Evolutionary conservation across 2,329 filamentous ascomycete species (phyloP).

Genomic region (Fusarium sp.): DNA sequence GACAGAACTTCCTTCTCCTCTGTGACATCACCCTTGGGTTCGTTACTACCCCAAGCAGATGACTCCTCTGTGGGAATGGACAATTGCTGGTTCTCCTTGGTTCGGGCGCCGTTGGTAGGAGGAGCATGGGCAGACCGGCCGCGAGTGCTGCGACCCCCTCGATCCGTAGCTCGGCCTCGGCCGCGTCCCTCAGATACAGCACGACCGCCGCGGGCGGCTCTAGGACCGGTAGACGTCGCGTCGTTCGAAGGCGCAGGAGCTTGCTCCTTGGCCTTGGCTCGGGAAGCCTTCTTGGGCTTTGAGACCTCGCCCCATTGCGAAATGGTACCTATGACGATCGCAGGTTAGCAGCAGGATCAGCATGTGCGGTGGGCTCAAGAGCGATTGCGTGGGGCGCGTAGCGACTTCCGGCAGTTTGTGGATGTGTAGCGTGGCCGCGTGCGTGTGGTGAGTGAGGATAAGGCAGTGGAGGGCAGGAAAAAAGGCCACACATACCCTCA

Average conservation of each 20-base stretch:
- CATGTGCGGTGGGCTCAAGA: neutral
- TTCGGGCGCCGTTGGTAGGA: constrained; percentile 71
- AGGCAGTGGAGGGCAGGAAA: constrained; percentile 10
- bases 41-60: constrained; percentile 60
- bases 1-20: constrained; percentile 51
- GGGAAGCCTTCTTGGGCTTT: constrained; percentile 81
- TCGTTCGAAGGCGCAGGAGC: constrained; percentile 65
- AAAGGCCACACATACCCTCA: constrained; percentile 69
- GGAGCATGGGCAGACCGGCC: constrained; percentile 69
- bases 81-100: constrained; percentile 66
- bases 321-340: constrained; percentile 71
- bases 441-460: constrained; percentile 25
- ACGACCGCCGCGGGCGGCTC: constrained; percentile 71
- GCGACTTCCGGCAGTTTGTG: constrained; percentile 13
- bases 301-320: constrained; percentile 88
- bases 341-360: constrained; percentile 45
- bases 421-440: constrained; percentile 30
- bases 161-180: constrained; percentile 72
- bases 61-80: constrained; percentile 80
- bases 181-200: constrained; percentile 72
- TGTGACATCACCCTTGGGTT: constrained; percentile 49
- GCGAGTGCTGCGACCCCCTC: constrained; percentile 71
- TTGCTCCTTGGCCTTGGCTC: constrained; percentile 78
- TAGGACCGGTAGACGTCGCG: constrained; percentile 56
- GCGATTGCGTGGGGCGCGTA: constrained; percentile 13